Evolutionary conservation across 2,329 filamentous ascomycete genomes (phyloP).

Genomic region (Rhynchosporium graminicola): DNA sequence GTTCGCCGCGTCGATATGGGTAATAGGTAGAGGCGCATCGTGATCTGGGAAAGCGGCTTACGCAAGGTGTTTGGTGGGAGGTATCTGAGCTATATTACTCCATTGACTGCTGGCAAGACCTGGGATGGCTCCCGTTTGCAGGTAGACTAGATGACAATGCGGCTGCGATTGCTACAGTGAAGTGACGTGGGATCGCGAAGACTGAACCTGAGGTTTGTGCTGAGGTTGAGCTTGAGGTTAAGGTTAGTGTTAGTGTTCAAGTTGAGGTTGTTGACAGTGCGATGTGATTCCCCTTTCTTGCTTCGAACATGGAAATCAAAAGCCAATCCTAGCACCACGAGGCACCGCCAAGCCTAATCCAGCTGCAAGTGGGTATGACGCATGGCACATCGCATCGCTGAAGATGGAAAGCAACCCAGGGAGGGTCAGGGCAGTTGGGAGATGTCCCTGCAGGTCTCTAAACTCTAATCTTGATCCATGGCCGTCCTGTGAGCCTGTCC

Average conservation of each 20-base stretch:
- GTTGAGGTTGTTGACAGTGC: neutral
- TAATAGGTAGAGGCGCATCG: constrained; percentile 90
- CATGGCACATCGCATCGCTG: neutral
- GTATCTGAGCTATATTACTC: constrained; percentile 4
- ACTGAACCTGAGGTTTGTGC: neutral
- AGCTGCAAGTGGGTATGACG: constrained; percentile 10
- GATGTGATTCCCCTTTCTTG: constrained; percentile 8
- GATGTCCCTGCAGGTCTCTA: neutral
- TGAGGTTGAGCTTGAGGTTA: neutral
- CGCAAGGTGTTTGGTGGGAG: constrained; percentile 4
- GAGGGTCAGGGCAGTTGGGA: neutral
- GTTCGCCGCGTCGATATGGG: constrained; percentile 90
- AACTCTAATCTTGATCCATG: constrained; percentile 1
- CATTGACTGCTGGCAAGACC: neutral
- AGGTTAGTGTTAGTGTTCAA: neutral
- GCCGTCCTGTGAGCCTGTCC: too few species aligned
- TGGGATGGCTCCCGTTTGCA: neutral
- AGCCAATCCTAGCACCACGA: neutral
- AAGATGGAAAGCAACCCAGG: too few species aligned
- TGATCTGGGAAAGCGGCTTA: constrained; percentile 18
- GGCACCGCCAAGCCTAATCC: constrained; percentile 9
- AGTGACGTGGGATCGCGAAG: too few species aligned
- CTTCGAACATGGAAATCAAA: neutral
- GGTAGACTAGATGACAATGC: neutral
- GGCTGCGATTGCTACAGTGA: neutral